These are phyloP conservation scores for Thielaviopsis euricoi DNA, from an alignment of 2,329 filamentous ascomycete genomes.

Conservation along the genomic window DNA sequence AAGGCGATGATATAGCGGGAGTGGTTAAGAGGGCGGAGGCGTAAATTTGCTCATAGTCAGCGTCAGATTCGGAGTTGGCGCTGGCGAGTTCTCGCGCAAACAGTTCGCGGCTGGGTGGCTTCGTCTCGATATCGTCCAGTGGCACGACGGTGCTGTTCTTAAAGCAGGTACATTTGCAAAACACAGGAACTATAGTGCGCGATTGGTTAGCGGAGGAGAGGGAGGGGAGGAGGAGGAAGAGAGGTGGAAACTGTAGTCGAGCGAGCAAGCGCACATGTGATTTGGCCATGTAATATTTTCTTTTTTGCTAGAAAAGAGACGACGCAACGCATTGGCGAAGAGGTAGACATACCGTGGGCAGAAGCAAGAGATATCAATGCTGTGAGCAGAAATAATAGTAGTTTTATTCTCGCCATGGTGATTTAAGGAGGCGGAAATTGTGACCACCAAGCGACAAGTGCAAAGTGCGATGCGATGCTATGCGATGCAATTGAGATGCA, in stretches of 20 bases:
- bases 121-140: conserved; percentile 22
- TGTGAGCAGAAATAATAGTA: conserved; percentile 22
- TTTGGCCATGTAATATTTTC: background rate
- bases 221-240: too few species aligned
- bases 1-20: conserved; percentile 15
- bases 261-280: background rate
- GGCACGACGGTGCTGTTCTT: conserved; percentile 52
- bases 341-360: conserved; percentile 25
- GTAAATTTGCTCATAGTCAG: background rate
- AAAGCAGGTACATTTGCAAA: conserved; percentile 57
- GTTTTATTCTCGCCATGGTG: conserved; percentile 24
- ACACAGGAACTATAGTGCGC: conserved; percentile 34
- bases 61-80: conserved; percentile 13
- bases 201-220: background rate
- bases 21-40: conserved; percentile 2
- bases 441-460: background rate
- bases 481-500: background rate
- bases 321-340: background rate
- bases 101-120: too few species aligned
- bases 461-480: background rate
- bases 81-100: conserved; percentile 13
- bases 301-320: background rate
- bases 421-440: conserved; percentile 1
- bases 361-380: conserved; percentile 20
- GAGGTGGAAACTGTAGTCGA: conserved; percentile 16